Conservation (phyloP, 805 yeast genomes). For the Candida alai region DNA sequence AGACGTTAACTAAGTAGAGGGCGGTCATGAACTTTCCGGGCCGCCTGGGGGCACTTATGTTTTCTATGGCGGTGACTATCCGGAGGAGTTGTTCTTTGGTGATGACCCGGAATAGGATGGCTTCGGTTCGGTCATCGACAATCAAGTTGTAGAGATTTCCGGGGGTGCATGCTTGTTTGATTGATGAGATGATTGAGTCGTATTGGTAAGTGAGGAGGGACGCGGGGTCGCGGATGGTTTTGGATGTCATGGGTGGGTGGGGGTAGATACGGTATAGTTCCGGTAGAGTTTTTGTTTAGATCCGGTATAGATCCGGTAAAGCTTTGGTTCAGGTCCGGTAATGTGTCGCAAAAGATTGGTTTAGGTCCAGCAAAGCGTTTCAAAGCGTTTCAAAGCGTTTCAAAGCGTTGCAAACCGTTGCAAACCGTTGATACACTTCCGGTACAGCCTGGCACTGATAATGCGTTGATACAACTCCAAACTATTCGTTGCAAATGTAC, state of each 20-base stretch:
- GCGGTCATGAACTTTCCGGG: constrained; percentile 70
- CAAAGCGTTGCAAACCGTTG: too few species aligned
- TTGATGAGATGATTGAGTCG: constrained; percentile 24
- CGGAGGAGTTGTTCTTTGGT: constrained; percentile 46
- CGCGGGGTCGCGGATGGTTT: constrained; percentile 18
- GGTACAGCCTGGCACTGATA: too few species aligned
- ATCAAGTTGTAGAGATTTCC: constrained; percentile 41
- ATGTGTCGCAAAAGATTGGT: too few species aligned
- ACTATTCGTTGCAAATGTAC: too few species aligned
- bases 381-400: too few species aligned
- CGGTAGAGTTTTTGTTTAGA: background rate
- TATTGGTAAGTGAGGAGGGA: constrained; percentile 28
- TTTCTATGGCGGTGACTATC: constrained; percentile 60
- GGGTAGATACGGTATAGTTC: background rate
- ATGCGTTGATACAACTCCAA: too few species aligned
- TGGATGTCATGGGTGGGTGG: constrained; percentile 3
- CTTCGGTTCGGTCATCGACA: constrained; percentile 53
- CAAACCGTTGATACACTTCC: too few species aligned
- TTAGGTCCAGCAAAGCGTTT: too few species aligned
- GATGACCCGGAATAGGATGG: constrained; percentile 45
- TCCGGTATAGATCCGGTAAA: background rate
- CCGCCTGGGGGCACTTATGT: constrained; percentile 57
- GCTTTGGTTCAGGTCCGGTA: too few species aligned
- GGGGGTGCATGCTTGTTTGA: constrained; percentile 26
- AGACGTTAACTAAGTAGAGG: constrained; percentile 72